Conservation (phyloP, 305 asterid species). For the Solanum chacoense region DNA sequence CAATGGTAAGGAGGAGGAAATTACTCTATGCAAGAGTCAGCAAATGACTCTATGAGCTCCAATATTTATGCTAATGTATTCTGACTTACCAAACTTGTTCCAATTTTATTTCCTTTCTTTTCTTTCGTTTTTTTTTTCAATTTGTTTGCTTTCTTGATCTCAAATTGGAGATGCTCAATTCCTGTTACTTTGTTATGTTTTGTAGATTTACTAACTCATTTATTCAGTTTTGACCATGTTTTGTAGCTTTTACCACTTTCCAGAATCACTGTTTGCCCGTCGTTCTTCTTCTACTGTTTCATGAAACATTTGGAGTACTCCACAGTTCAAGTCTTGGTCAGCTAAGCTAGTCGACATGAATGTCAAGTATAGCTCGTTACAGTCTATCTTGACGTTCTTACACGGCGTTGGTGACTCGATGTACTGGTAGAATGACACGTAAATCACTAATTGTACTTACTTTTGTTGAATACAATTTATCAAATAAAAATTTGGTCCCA, state of each 20-base stretch:
- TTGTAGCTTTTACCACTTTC: not conserved
- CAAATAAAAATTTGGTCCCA: not conserved
- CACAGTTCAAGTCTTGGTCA: not conserved
- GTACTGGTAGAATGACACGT: not conserved
- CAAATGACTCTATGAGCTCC: not conserved
- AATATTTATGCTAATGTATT: not conserved
- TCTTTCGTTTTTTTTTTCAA: not conserved
- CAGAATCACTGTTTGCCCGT: not conserved
- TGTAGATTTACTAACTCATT: not conserved
- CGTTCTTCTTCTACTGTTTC: not conserved
- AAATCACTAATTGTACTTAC: not conserved
- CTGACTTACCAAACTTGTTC: not conserved
- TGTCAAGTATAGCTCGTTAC: not conserved
- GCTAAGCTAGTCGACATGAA: not conserved
- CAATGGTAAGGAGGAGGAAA: not conserved
- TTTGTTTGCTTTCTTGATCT: not conserved
- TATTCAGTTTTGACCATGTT: not conserved
- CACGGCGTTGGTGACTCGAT: not conserved
- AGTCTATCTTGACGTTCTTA: not conserved
- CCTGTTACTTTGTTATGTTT: not conserved
- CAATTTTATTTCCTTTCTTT: not conserved
- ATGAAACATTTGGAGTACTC: not conserved
- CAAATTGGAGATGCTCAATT: not conserved
- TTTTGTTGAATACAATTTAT: not conserved
- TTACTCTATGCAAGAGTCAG: not conserved